phyloP scores from a whole-genome alignment of 2,329 filamentous ascomycete species.

The Metarhizium robertsii region DNA sequence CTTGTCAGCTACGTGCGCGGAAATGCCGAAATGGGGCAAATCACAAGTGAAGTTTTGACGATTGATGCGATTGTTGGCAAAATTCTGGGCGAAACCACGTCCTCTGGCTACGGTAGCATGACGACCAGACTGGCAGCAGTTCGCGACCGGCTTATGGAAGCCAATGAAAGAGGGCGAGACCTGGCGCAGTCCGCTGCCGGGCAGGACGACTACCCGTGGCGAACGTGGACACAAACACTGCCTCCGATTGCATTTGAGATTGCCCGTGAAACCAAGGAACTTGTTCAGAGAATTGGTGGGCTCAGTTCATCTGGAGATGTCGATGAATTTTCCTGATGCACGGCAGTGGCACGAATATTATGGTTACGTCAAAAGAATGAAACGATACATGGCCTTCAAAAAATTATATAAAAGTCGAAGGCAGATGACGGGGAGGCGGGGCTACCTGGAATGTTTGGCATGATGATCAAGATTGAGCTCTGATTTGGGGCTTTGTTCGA shows the following conservation, averaged over 20 bases:
- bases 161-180: slow-evolving; percentile 50
- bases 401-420: no score
- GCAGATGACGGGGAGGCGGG: no score
- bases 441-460: no score
- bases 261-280: slow-evolving; percentile 70
- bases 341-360: no score
- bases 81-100: slow-evolving; percentile 57
- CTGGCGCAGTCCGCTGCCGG: slow-evolving; percentile 40
- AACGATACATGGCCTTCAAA: no score
- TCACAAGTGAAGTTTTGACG: slow-evolving; percentile 59
- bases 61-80: slow-evolving; percentile 64
- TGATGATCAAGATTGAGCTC: no score
- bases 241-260: slow-evolving; percentile 75
- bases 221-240: slow-evolving; percentile 58
- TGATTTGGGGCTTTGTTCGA: no score
- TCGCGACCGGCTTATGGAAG: slow-evolving; percentile 55
- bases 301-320: slow-evolving; percentile 20
- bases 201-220: slow-evolving; percentile 46
- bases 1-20: slow-evolving; percentile 64
- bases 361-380: no score
- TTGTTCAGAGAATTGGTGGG: slow-evolving; percentile 37
- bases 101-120: slow-evolving; percentile 40
- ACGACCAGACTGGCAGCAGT: slow-evolving; percentile 52
- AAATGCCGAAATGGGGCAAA: slow-evolving; percentile 52
- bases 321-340: slow-evolving; percentile 38